phyloP scores from a whole-genome alignment of 306 rosid species.

The Mimosa pudica region DNA sequence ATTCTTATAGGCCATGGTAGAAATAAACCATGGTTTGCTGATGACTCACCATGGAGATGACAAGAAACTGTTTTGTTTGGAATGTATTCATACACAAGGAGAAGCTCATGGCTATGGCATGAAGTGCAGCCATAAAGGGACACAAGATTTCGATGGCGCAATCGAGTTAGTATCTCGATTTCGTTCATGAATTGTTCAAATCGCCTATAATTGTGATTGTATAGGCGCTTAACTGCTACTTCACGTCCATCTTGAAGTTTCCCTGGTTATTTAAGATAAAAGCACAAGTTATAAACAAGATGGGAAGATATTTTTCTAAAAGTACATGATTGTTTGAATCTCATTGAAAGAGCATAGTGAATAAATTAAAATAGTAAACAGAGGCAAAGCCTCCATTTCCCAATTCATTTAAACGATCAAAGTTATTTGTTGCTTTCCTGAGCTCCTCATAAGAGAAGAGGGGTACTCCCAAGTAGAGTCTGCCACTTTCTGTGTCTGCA shows the following conservation, averaged over 20 bases:
- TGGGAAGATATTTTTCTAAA: not conserved
- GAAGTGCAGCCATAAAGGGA: slow-evolving; percentile 77
- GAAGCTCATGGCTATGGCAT: slow-evolving; percentile 54
- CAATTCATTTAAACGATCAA: slow-evolving; percentile 46
- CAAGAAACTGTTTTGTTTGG: slow-evolving; percentile 66
- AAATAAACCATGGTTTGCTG: slow-evolving; percentile 27
- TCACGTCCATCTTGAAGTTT: slow-evolving; percentile 72
- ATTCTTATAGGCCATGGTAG: slow-evolving; percentile 58
- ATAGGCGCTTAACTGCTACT: slow-evolving; percentile 71
- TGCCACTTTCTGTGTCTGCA: slow-evolving; percentile 12
- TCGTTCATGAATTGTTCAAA: slow-evolving; percentile 69
- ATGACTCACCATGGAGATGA: slow-evolving; percentile 58
- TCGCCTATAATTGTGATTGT: slow-evolving; percentile 54
- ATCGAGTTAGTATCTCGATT: slow-evolving; percentile 59
- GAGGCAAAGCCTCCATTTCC: slow-evolving; percentile 57
- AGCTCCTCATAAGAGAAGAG: slow-evolving; percentile 50
- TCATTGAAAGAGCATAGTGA: not conserved
- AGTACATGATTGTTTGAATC: no score
- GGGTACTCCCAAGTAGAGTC: slow-evolving; percentile 32
- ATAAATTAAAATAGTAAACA: slow-evolving; percentile 37
- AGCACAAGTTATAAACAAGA: slow-evolving; percentile 27
- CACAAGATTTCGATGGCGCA: slow-evolving; percentile 64
- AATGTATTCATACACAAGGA: slow-evolving; percentile 68
- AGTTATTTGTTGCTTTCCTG: slow-evolving; percentile 55
- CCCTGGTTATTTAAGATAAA: slow-evolving; percentile 42